Conservation (phyloP, 805 yeast species). For the Pichia membranifaciens region DNA sequence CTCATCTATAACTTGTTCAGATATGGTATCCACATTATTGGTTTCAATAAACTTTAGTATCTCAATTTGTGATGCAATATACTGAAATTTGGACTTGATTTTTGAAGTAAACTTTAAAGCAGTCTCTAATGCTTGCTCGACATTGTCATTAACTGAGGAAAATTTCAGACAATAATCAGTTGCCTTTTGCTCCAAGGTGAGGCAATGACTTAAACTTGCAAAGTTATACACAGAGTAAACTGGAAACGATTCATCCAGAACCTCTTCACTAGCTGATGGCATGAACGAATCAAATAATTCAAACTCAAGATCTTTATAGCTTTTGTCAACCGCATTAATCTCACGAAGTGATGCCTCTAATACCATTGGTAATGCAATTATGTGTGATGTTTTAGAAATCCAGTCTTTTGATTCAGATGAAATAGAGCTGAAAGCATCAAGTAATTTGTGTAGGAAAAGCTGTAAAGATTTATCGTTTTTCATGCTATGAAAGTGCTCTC, state of each 20-base stretch:
- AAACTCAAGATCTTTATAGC: constrained; percentile 1
- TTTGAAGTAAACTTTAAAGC: constrained; percentile 11
- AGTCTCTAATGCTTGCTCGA: constrained; percentile 6
- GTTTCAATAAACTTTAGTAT: constrained; percentile 12
- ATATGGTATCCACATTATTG: background rate
- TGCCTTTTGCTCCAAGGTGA: constrained; percentile 16
- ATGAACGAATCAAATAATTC: constrained; percentile 16
- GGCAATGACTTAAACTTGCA: background rate
- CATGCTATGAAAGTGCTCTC: background rate
- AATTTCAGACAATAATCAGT: constrained; percentile 11
- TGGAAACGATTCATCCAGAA: constrained; percentile 1
- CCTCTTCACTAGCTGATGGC: background rate
- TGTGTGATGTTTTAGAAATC: background rate
- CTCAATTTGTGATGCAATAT: constrained; percentile 15
- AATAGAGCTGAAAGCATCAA: background rate
- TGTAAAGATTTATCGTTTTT: background rate
- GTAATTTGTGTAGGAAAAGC: background rate
- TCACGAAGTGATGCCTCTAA: constrained; percentile 3
- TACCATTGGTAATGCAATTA: background rate
- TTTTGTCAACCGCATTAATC: background rate
- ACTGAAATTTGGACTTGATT: constrained; percentile 11
- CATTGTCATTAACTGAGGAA: background rate
- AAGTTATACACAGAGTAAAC: constrained; percentile 9
- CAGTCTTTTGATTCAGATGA: background rate
- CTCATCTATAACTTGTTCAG: constrained; percentile 7